A percentile compares a stretch with the other conserved stretches of the same genome.
Conservation (phyloP, 352 stramenopile genomes). For the Globisporangium perplexum region DNA sequence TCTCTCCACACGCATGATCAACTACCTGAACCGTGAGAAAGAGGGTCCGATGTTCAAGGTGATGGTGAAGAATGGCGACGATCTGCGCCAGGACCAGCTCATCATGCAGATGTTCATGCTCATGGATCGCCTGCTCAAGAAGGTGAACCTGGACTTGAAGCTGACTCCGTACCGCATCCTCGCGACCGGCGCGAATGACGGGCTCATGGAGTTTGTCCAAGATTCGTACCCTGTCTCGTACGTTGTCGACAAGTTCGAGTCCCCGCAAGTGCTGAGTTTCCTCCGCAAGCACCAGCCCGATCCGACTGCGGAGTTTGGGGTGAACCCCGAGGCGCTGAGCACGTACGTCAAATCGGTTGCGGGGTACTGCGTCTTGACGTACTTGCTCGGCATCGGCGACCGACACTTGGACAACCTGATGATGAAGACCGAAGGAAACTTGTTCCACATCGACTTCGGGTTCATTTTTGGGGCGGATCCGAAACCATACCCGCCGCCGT, state of each 20-base stretch:
- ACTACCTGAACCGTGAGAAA: slow-evolving; percentile 72
- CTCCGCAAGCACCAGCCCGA: slow-evolving; percentile 85
- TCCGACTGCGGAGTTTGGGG: slow-evolving; percentile 75
- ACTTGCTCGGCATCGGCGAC: slow-evolving; percentile 98
- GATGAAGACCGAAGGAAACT: slow-evolving; percentile 93
- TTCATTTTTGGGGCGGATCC: slow-evolving; percentile 99
- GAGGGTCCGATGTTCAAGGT: slow-evolving; percentile 93
- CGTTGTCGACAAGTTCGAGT: slow-evolving; percentile 93
- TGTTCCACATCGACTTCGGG: slow-evolving; percentile 99
- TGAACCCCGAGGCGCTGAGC: slow-evolving; percentile 90
- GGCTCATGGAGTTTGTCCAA: slow-evolving; percentile 97
- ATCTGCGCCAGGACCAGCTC: slow-evolving; percentile 99
- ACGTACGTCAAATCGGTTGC: slow-evolving; percentile 98
- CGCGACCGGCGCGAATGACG: slow-evolving; percentile 84
- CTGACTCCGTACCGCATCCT: slow-evolving; percentile 95
- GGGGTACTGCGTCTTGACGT: slow-evolving; percentile 99
- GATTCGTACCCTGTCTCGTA: slow-evolving; percentile 95
- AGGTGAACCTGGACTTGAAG: slow-evolving; percentile 97
- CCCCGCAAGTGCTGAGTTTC: slow-evolving; percentile 89
- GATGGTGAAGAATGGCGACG: slow-evolving; percentile 99
- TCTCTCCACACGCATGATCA: slow-evolving; percentile 65
- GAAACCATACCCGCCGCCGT: slow-evolving; percentile 97
- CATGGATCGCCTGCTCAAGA: slow-evolving; percentile 99
- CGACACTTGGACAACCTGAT: slow-evolving; percentile 99
- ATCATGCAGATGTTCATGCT: slow-evolving; percentile 99